phyloP scores from a whole-genome alignment of 192 early-diverging fungal species.

The Diversispora epigaea region DNA sequence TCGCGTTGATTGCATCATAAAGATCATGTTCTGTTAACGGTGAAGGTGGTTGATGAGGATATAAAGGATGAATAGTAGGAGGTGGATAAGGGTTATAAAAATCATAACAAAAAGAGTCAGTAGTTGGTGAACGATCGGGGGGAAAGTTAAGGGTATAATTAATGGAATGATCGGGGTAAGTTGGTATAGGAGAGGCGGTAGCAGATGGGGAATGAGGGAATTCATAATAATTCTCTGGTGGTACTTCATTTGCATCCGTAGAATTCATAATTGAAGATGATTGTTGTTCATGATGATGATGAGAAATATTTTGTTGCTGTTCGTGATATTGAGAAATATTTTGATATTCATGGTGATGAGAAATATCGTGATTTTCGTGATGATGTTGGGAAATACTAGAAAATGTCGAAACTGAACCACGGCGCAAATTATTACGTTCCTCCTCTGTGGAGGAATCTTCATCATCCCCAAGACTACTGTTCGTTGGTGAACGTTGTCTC shows the following conservation, averaged over 20 bases:
- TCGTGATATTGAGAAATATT: no score
- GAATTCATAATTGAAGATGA: neutral
- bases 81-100: neutral
- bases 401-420: constrained; percentile 8
- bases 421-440: neutral
- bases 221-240: neutral
- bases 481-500: constrained; percentile 2
- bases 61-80: constrained; percentile 5
- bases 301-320: no score
- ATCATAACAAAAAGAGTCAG: neutral
- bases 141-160: neutral
- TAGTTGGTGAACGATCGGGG: neutral
- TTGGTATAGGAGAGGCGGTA: no score
- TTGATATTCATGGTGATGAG: no score
- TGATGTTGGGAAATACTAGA: constrained; percentile 11
- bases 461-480: constrained; percentile 18
- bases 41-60: constrained; percentile 4
- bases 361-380: no score
- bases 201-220: neutral
- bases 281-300: neutral
- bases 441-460: constrained; percentile 14
- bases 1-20: constrained; percentile 15
- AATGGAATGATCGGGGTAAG: neutral
- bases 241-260: neutral
- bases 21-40: constrained; percentile 17